Evolutionary conservation across 129 eudicot species (phyloP).

Genomic region (Apium graveolens): DNA sequence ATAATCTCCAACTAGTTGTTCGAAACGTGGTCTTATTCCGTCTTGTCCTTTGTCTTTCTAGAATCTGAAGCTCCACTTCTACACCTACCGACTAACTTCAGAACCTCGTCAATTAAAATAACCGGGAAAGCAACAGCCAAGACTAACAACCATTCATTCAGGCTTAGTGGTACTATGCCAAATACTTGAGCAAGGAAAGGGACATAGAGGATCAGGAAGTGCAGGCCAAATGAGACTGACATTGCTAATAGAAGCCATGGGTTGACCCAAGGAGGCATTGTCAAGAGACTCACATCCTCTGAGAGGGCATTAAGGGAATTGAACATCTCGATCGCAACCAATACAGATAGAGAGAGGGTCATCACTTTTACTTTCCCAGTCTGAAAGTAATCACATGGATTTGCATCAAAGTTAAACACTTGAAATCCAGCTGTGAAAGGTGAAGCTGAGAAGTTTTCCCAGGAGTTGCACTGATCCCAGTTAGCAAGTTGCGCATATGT

Average conservation of each 20-base stretch:
- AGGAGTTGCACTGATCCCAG: conserved; percentile 73
- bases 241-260: conserved; percentile 76
- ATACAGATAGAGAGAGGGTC: conserved; percentile 73
- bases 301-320: conserved; percentile 78
- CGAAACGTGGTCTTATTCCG: conserved; percentile 18
- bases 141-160: conserved; percentile 80
- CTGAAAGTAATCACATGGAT: conserved; percentile 81
- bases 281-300: conserved; percentile 68
- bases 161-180: conserved; percentile 68
- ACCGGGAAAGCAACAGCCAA: conserved; percentile 77
- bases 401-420: conserved; percentile 35
- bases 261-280: conserved; percentile 97
- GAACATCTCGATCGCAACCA: conserved; percentile 88
- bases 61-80: conserved; percentile 18
- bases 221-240: conserved; percentile 76
- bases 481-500: conserved; percentile 62
- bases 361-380: conserved; percentile 70
- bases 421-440: conserved; percentile 53
- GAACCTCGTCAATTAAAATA: conserved; percentile 78
- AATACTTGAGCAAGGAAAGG: conserved; percentile 76
- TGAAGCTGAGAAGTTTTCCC: conserved; percentile 58
- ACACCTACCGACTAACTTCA: conserved; percentile 68
- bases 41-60: conserved; percentile 28
- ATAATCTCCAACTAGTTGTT: background rate
- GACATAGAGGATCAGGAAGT: conserved; percentile 73